Evolutionary conservation across 768 basidiomycete genomes (phyloP), one percentile per base, ranked within the genome.

Genomic region (Pleurotus sapidus): DNA sequence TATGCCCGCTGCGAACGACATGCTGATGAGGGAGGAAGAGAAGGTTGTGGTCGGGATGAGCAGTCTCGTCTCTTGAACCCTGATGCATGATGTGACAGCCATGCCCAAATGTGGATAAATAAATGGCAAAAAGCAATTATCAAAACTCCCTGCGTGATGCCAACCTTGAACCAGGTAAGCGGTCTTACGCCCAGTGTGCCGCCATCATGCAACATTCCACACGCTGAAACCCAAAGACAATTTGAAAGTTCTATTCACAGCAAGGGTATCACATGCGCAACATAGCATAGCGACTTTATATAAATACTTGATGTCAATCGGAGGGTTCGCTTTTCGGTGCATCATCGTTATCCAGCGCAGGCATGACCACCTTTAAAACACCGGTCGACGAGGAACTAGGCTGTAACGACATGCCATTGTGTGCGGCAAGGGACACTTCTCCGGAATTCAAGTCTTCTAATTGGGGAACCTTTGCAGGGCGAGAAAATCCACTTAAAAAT

Each of bases 321-420:
- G 42, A 17, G 42, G 42, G 42, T 45, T 45, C 42, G 7, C 17
- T 40, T 47, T 42, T 54, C 45, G 45, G 12, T n/a, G 5, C 18
- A 37, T 34, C 30, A 23, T 23, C 17, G 23, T 43, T 17, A 48
- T 37, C 46, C 8, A 49, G 47, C 24, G n/a, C 25, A 12, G 54
- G 54, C 40, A 60, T 57, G 30, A 34, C 30, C 48, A 66, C 63
- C 61, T 61, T 62, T 61, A 60, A 58, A 47, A 17, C 50, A 46
- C n/a, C 53, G 58, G 25, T 57, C 59, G 34, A 37, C 15, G 34
- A 17, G 25, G 42, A 59, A 9, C 39, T 59, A 39, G 68, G 70
- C 79, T 80, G 84, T 9, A 88, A 68, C 20, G 77, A 75, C 57
- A 88, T 60, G 7, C 84, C 85, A 5, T 74, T 66, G 46, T 73